A percentile compares a stretch with the other conserved stretches of the same genome.
Evolutionary conservation across 345 rosid species (phyloP).

Genomic region (Salix viminalis): DNA sequence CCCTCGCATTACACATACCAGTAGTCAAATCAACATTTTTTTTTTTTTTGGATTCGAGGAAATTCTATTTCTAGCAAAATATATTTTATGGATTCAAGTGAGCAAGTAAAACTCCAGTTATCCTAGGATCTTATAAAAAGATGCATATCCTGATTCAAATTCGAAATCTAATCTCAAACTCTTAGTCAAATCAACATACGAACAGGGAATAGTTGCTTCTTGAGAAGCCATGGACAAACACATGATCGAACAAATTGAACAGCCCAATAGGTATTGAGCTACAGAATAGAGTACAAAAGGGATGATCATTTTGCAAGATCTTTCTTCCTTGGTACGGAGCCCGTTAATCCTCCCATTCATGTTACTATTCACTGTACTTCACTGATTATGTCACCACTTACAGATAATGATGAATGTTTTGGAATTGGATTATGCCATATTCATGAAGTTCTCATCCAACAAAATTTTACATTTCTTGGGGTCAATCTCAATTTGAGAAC

Average conservation of each 20-base stretch:
- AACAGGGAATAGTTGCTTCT: background rate
- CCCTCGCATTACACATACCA: background rate
- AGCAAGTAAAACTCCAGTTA: fast-evolving
- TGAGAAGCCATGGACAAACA: background rate
- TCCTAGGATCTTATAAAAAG: fast-evolving
- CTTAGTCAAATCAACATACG: background rate
- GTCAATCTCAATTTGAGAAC: background rate
- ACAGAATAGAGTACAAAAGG: background rate
- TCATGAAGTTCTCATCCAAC: background rate
- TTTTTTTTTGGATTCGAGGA: too few relatives aligned
- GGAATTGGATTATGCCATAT: background rate
- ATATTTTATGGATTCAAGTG: fast-evolving
- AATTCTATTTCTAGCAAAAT: too few relatives aligned
- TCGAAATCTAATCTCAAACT: too few relatives aligned
- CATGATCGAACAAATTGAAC: background rate
- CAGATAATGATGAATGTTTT: background rate
- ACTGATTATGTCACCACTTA: background rate
- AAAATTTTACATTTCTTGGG: background rate
- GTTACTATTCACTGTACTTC: background rate
- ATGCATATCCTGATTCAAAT: too few relatives aligned
- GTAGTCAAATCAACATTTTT: background rate
- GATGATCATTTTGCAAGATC: background rate
- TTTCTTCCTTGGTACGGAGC: background rate
- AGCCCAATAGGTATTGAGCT: background rate
- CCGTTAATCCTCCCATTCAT: background rate